Base-by-base conservation (phyloP, 73 alveolate species). In the Paramecium octaurelia region DNA sequence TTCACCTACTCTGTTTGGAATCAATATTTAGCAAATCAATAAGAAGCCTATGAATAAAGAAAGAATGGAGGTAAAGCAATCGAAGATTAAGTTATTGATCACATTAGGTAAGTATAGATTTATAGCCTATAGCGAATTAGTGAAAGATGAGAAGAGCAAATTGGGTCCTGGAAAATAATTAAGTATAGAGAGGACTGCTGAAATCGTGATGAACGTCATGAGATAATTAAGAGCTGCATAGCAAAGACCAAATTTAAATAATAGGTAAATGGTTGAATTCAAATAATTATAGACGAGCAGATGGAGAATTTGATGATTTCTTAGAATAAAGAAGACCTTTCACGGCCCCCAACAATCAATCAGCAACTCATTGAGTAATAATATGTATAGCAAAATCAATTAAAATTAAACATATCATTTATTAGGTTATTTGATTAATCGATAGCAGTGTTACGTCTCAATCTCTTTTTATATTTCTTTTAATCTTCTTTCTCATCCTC, bases 291-390 rank as follows among this genome's bases (percentile, higher is more conserved):
- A 89, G 94, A 73, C 46, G 91, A 23, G 85, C 57, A 29, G 91
- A 89, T 89, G 94, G 94, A 10, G 88, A 89, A 70, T 77, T 89
- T 71, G 88, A 89, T 89, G 94, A 89, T 73, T 89, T 42, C 85
- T 85, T 89, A 34, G 94, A 89, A 73, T 38, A 71, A 48, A 77
- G 91, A 44, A 68, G 94, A 89, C 94, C 94, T 14, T 89, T 70
- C 57, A 85, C 58, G 18, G 92, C 86, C 24, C 94, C 94, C 23
- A 89, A 71, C 21, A 64, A 60, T 35, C 29, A 77, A 42, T 77
- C 92, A 59, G 94, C 88, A 42, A 89, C 94, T 48, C 94, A 89
- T 70, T 89, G 94, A 89, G 58, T 27, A 73, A 36, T 35, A 34
- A 73, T 73, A 40, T 43, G 16, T 36, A 73, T 73, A 73, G 46